These are phyloP conservation scores for Prunus salicina DNA, from an alignment of 306 rosid genomes.

Conservation along the genomic window DNA sequence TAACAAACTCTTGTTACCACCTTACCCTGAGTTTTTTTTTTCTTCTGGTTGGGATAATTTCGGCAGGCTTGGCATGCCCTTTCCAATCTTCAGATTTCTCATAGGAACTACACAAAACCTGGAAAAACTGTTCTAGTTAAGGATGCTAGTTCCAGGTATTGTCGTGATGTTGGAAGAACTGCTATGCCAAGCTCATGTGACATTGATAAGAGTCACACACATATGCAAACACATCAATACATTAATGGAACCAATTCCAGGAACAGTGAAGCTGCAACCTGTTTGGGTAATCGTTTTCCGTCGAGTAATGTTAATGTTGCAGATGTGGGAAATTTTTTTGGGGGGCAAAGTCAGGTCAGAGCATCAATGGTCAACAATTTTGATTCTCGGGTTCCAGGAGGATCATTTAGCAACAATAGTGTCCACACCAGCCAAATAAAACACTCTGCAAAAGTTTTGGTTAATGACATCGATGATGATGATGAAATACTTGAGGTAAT, in stretches of 20 bases:
- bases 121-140: constrained; percentile 53
- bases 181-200: constrained; percentile 31
- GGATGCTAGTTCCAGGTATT: constrained; percentile 19
- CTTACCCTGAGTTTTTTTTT: neutral
- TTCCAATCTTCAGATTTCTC: constrained; percentile 61
- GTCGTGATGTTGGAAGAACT: constrained; percentile 32
- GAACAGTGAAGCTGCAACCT: constrained; percentile 26
- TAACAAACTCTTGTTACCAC: neutral
- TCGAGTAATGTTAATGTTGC: constrained; percentile 29
- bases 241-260: constrained; percentile 22
- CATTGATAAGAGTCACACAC: constrained; percentile 16
- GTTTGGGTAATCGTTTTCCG: constrained; percentile 11
- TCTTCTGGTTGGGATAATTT: constrained; percentile 19
- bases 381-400: constrained; percentile 34
- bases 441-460: constrained; percentile 29
- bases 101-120: constrained; percentile 52
- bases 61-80: constrained; percentile 77
- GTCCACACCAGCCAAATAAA: constrained; percentile 37
- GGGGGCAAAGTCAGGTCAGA: constrained; percentile 33
- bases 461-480: constrained; percentile 38
- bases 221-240: constrained; percentile 21
- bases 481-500: constrained; percentile 78
- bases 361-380: constrained; percentile 37
- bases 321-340: constrained; percentile 28
- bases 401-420: constrained; percentile 31